Conservation (phyloP, 768 basidiomycete genomes). For the Hericium alpestre region DNA sequence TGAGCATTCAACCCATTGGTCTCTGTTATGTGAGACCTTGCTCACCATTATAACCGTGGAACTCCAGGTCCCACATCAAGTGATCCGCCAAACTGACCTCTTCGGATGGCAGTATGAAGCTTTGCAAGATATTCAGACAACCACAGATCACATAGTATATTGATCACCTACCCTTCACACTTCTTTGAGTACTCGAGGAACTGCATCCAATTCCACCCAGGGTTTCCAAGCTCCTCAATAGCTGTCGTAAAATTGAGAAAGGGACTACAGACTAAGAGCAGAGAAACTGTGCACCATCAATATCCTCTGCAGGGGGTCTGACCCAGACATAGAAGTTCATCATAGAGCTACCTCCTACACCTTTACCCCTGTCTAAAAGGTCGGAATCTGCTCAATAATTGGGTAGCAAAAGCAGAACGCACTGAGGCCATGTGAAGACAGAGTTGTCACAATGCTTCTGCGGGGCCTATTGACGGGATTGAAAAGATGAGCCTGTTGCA, state of each 20-base stretch:
- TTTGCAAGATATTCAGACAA: not conserved
- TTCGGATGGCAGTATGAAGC: constrained; percentile 19
- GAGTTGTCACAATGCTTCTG: constrained; percentile 9
- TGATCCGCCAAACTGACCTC: not conserved
- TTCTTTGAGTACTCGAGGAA: constrained; percentile 28
- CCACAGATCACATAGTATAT: not conserved
- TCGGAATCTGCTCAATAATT: not conserved
- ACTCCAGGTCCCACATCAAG: not conserved
- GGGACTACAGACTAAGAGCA: no score
- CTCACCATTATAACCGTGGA: not conserved
- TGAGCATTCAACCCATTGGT: not conserved
- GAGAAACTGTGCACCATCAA: constrained; percentile 17
- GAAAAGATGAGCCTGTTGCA: not conserved
- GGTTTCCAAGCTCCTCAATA: constrained; percentile 39
- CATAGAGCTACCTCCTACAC: constrained; percentile 31
- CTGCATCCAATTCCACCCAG: constrained; percentile 43
- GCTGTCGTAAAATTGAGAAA: not conserved
- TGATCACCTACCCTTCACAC: constrained; percentile 17
- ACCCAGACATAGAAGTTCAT: constrained; percentile 32
- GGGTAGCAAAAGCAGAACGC: not conserved
- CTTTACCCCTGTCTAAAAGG: constrained; percentile 15
- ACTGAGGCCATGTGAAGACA: constrained; percentile 10
- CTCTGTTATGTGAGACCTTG: not conserved
- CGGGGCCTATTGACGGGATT: constrained; percentile 3
- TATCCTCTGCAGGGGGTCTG: constrained; percentile 19